Evolutionary conservation across 257 asterid genomes (phyloP), one percentile per base, ranked within the genome.

Genomic region (Solanum pennellii): DNA sequence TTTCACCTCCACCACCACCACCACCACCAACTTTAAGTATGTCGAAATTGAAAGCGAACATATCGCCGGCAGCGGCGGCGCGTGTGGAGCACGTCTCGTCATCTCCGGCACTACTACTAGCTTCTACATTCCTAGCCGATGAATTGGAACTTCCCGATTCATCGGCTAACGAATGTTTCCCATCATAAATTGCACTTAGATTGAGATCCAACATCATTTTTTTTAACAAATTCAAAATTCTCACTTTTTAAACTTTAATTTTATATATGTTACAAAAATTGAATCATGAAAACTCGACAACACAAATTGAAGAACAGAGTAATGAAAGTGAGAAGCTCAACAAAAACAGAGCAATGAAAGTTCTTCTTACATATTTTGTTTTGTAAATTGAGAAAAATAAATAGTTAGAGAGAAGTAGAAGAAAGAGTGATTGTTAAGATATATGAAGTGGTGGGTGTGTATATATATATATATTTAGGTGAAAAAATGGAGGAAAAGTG

Each of bases 171-270:
- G 86, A 85, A 66, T 89, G 89, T 77, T 86, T 88, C 25, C 71
- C 90, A 9, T 88, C 91, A 76, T 74, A 89, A 73, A 87, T 92
- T 33, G 82, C 89, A 88, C 89, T 88, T 88, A 90, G 89, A 87
- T 94, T 94, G 87, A 94, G 98, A 94, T 94, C 98, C 88, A 93
- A 90, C 95, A 93, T 93, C 83, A 33, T 71, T 27, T 27, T 16
- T 44, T 3, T 44, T 2, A 25, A 37, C 14, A 21, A 31, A 29
- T 16, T 35, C 73, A 59, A 33, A 35, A 25, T 33, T 47, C 47
- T 47, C 37, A 59, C 25, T 59, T 59, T 59, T 59, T 20, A 59
- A 56, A 20, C 52, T 39, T 37, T 5, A 37, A 21, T 77, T 4
- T 42, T 42, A 42, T 44, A 77, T 44, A 41, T 41, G 33, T 41